Conservation (phyloP, 1,139 yeast species). For the Saccharomyces hybrid region DNA sequence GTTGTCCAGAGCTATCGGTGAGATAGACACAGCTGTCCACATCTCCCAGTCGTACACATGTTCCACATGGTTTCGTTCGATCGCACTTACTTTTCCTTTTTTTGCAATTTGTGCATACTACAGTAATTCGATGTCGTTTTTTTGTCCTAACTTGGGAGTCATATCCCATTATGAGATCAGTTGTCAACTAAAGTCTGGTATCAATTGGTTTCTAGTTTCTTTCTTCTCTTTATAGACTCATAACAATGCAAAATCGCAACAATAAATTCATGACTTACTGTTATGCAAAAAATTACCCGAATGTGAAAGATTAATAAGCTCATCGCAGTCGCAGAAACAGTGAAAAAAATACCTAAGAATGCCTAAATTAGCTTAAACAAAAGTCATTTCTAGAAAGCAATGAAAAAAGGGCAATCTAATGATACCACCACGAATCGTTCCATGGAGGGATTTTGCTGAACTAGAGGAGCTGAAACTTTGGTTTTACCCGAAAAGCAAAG, state of each 20-base stretch:
- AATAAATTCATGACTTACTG: background rate
- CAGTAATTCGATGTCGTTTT: constrained; percentile 24
- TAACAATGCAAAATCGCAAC: background rate
- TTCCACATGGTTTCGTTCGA: constrained; percentile 30
- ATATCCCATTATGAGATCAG: background rate
- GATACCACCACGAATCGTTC: constrained; percentile 42
- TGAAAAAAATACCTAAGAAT: background rate
- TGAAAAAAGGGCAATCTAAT: constrained; percentile 2
- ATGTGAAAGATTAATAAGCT: background rate
- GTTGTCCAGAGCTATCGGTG: background rate
- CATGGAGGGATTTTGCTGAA: constrained; percentile 49
- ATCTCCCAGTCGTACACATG: constrained; percentile 25
- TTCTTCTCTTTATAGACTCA: background rate
- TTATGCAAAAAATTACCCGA: background rate
- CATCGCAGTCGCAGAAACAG: background rate
- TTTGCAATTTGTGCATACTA: constrained; percentile 33
- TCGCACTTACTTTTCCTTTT: constrained; percentile 34
- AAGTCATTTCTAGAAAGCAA: background rate
- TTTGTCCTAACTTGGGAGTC: constrained; percentile 4
- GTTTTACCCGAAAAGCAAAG: constrained; percentile 40
- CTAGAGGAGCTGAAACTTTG: constrained; percentile 46
- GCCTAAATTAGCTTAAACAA: background rate
- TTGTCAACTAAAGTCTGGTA: background rate
- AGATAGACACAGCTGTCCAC: constrained; percentile 22
- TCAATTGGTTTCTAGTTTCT: no score